Conservation (phyloP, 805 yeast species). For the Wickerhamiella lipophila region DNA sequence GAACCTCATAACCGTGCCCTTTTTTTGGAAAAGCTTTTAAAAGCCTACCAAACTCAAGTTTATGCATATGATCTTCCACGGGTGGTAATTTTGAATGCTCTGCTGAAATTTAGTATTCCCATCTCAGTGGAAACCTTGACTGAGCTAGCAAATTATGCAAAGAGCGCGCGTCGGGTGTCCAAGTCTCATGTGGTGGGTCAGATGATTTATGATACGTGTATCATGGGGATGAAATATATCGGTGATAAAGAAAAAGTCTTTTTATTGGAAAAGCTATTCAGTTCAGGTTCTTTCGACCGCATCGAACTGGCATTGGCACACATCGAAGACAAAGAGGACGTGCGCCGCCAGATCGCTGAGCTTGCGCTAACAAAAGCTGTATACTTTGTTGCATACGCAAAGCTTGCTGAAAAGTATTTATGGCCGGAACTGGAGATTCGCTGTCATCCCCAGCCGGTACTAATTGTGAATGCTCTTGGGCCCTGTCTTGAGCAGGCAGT, state of each 20-base stretch:
- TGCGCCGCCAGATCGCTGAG: neutral
- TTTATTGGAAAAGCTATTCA: neutral
- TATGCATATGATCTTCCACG: conserved; percentile 8
- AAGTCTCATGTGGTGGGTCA: conserved; percentile 8
- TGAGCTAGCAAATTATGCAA: conserved; percentile 14
- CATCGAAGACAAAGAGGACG: neutral
- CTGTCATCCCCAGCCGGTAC: neutral
- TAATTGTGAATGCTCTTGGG: neutral
- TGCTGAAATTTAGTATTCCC: conserved; percentile 2
- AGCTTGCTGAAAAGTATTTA: neutral
- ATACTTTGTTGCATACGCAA: neutral
- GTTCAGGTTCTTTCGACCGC: neutral
- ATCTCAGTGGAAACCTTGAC: conserved; percentile 5
- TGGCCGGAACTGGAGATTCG: neutral
- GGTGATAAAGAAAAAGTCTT: neutral
- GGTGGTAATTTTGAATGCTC: neutral
- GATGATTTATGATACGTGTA: conserved; percentile 1
- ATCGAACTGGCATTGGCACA: neutral
- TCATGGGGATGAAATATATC: neutral
- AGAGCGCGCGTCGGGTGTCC: conserved; percentile 8
- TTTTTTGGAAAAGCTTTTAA: conserved; percentile 13
- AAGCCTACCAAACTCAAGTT: conserved; percentile 1
- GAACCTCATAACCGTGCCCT: conserved; percentile 18
- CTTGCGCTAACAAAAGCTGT: neutral
- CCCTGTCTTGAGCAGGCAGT: neutral